Evolutionary conservation across 495 filamentous ascomycete genomes (phyloP).

Genomic region (Penicillium lividum): DNA sequence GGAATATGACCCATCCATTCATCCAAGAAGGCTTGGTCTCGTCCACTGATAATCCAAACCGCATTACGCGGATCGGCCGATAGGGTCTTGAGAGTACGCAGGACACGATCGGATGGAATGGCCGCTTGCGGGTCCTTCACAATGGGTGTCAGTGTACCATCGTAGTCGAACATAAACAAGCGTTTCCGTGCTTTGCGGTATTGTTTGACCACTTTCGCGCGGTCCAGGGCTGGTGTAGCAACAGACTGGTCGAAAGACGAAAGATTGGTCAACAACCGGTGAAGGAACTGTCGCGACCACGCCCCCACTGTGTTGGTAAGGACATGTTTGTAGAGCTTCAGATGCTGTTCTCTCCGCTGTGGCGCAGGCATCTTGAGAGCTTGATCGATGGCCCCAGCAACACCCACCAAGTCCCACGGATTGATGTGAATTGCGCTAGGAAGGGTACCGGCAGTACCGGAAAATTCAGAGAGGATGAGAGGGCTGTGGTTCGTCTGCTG

Average conservation of each 20-base stretch:
- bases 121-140: constrained; percentile 85
- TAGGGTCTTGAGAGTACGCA: constrained; percentile 74
- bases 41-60: constrained; percentile 97
- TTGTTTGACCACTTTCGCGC: constrained; percentile 62
- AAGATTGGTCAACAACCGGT: constrained; percentile 73
- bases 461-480: constrained; percentile 92
- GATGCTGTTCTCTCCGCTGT: constrained; percentile 52
- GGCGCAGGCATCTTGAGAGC: constrained; percentile 72
- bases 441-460: constrained; percentile 85
- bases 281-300: constrained; percentile 78
- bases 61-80: constrained; percentile 77
- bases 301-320: constrained; percentile 77
- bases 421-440: constrained; percentile 89
- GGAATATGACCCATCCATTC: constrained; percentile 84
- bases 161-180: constrained; percentile 97
- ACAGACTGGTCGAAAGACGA: constrained; percentile 71
- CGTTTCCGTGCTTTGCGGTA: constrained; percentile 73
- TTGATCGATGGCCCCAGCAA: constrained; percentile 75
- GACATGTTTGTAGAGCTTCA: constrained; percentile 75
- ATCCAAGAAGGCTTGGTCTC: constrained; percentile 84
- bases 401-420: constrained; percentile 82
- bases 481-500: constrained; percentile 82
- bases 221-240: constrained; percentile 79
- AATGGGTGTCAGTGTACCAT: constrained; percentile 96
- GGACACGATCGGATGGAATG: constrained; percentile 78